Evolutionary conservation across 768 basidiomycete species (phyloP).

Genomic region (Rhodotorula toruloides): DNA sequence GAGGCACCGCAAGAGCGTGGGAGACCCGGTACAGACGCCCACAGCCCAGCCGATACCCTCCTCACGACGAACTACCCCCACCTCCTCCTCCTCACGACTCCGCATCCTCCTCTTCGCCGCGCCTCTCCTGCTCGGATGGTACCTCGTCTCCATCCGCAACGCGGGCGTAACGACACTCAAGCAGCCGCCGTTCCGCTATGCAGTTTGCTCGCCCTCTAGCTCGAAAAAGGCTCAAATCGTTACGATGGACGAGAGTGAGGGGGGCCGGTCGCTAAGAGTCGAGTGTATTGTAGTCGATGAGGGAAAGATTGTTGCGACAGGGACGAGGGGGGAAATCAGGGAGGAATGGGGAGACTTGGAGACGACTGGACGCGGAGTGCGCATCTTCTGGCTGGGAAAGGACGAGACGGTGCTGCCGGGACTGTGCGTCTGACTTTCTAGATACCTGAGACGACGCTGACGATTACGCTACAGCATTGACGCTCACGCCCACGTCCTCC

Average conservation of each 20-base stretch:
- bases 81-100: slow-evolving; percentile 1
- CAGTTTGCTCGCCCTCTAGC: slow-evolving; percentile 10
- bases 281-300: slow-evolving; percentile 30
- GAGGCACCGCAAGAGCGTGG: too few relatives aligned
- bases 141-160: slow-evolving; percentile 2
- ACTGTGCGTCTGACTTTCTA: neutral
- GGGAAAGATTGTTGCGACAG: neutral
- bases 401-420: slow-evolving; percentile 18
- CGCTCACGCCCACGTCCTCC: slow-evolving; percentile 71
- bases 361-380: slow-evolving; percentile 14
- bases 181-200: slow-evolving; percentile 4
- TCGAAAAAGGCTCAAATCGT: neutral
- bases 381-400: slow-evolving; percentile 7
- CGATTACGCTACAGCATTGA: slow-evolving; percentile 48
- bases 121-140: neutral
- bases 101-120: slow-evolving; percentile 1
- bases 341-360: slow-evolving; percentile 28
- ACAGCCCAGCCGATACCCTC: too few relatives aligned
- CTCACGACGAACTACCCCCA: neutral
- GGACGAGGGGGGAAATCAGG: slow-evolving; percentile 8
- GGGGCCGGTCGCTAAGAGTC: neutral
- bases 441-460: too few relatives aligned
- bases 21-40: too few relatives aligned
- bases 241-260: slow-evolving; percentile 16
- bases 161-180: too few relatives aligned